These are phyloP conservation scores for Epichloe glyceriae DNA, from an alignment of 2,329 filamentous ascomycete species.

Conservation along the genomic window DNA sequence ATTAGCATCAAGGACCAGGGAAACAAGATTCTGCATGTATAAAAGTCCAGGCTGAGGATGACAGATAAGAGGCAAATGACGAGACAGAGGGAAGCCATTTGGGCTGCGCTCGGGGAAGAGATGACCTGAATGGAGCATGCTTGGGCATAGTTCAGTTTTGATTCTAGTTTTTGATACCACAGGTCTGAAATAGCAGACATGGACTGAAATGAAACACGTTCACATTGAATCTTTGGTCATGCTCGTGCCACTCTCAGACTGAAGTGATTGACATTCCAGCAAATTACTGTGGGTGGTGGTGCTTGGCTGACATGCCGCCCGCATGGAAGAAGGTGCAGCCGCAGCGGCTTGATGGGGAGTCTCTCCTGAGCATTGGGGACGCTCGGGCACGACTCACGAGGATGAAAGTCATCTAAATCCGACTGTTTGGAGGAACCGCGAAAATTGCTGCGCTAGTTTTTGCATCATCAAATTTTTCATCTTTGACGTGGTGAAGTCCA, in stretches of 20 bases:
- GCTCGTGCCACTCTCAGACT: background rate
- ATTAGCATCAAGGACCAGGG: constrained; percentile 3
- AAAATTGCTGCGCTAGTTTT: too few relatives aligned
- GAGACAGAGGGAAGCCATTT: background rate
- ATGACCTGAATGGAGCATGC: background rate
- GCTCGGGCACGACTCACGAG: too few relatives aligned
- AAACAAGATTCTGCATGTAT: constrained; percentile 1
- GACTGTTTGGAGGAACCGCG: too few relatives aligned
- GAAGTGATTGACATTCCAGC: background rate
- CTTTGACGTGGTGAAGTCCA: background rate
- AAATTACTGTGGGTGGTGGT: too few relatives aligned
- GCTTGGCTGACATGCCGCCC: too few relatives aligned
- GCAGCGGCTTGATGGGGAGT: too few relatives aligned
- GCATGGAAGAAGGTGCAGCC: too few relatives aligned
- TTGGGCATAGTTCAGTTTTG: background rate
- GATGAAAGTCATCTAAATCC: too few relatives aligned
- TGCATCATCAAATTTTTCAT: background rate
- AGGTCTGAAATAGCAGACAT: background rate
- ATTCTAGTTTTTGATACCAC: constrained; percentile 4
- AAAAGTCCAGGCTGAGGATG: background rate
- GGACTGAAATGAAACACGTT: background rate
- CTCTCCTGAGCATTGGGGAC: too few relatives aligned
- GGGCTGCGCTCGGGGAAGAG: background rate
- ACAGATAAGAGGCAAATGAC: background rate
- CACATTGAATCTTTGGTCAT: background rate